These are phyloP conservation scores for Mortierella sp. DNA, from an alignment of 371 early-diverging fungal species.

Conservation along the genomic window DNA sequence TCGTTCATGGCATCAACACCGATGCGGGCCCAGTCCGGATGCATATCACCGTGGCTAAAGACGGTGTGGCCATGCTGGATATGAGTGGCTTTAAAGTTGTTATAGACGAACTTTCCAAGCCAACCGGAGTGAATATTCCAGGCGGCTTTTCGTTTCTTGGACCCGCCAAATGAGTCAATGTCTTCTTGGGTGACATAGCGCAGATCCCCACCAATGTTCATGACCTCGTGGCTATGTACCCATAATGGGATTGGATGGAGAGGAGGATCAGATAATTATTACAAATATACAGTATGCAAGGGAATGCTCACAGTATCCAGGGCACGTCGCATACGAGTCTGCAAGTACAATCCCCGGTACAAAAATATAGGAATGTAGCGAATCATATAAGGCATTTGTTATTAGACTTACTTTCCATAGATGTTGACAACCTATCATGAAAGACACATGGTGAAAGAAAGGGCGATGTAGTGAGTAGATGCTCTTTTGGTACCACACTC, in stretches of 20 bases:
- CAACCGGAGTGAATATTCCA: constrained; percentile 72
- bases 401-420: constrained; percentile 35
- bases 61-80: constrained; percentile 72
- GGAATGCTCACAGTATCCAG: neutral
- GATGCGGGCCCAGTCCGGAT: constrained; percentile 59
- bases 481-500: neutral
- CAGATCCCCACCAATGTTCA: constrained; percentile 79
- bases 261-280: constrained; percentile 1
- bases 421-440: constrained; percentile 34
- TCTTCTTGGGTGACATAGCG: constrained; percentile 81
- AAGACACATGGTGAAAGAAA: too few relatives aligned
- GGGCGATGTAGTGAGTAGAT: neutral
- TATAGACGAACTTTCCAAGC: constrained; percentile 72
- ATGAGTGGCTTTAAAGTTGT: constrained; percentile 68
- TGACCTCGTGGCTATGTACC: constrained; percentile 77
- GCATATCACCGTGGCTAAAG: constrained; percentile 83
- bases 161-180: constrained; percentile 73
- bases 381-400: constrained; percentile 1
- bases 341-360: neutral
- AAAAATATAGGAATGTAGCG: neutral
- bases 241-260: neutral
- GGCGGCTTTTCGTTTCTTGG: constrained; percentile 62
- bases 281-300: neutral
- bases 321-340: neutral
- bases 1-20: constrained; percentile 73